A percentile compares a stretch with the other conserved stretches of the same genome.
phyloP scores from a whole-genome alignment of 108 stramenopile species.

The Conticribra weissflogii region DNA sequence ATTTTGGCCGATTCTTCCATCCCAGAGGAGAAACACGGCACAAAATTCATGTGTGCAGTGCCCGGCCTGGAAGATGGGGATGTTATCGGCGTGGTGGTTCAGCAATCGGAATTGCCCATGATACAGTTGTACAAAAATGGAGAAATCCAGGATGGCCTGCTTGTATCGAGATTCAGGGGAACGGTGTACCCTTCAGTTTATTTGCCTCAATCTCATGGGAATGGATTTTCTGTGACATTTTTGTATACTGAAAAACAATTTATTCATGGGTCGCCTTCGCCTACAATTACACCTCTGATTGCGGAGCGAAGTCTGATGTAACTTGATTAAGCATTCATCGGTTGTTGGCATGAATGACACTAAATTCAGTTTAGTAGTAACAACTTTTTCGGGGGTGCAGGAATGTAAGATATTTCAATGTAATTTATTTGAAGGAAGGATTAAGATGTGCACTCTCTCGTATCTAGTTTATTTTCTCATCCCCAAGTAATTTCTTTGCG shows the following conservation, averaged over 20 bases:
- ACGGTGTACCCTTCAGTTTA: constrained; percentile 74
- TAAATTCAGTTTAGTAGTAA: too few relatives aligned
- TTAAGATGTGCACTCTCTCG: too few relatives aligned
- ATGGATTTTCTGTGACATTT: constrained; percentile 49
- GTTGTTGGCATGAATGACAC: constrained; percentile 73
- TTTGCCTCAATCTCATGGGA: constrained; percentile 51
- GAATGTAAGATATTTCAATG: too few relatives aligned
- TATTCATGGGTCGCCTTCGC: constrained; percentile 55
- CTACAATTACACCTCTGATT: constrained; percentile 73
- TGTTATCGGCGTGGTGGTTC: constrained; percentile 78
- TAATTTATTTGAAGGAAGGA: too few relatives aligned
- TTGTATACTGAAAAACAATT: constrained; percentile 66
- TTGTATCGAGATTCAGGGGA: constrained; percentile 75
- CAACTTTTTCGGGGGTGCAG: too few relatives aligned
- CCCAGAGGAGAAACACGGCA: constrained; percentile 61
- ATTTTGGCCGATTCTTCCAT: constrained; percentile 62
- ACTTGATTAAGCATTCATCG: constrained; percentile 27
- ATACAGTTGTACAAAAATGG: constrained; percentile 80
- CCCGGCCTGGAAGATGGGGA: constrained; percentile 67
- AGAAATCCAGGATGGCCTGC: constrained; percentile 61
- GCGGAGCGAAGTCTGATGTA: constrained; percentile 80
- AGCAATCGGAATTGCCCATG: constrained; percentile 88
- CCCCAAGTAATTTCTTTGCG: too few relatives aligned
- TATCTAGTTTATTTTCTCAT: too few relatives aligned
- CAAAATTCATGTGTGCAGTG: constrained; percentile 69